Base-by-base conservation (phyloP, 1,139 yeast genomes). In the Scheffersomyces cryptocercus region DNA sequence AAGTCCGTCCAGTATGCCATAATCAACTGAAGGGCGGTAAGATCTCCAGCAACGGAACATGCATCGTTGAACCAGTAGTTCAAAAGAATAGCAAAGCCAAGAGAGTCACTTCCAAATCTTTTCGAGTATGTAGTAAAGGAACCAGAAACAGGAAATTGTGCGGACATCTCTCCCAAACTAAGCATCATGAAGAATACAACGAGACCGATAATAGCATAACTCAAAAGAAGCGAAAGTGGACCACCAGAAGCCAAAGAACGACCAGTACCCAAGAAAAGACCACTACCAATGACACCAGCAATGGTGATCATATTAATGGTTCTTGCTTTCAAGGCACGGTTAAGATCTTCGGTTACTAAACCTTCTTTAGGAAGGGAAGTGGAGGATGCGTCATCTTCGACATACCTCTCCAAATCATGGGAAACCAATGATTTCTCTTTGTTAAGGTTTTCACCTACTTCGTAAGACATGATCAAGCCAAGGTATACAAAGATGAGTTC, bases 231-330 rank as follows among this genome's bases (percentile, higher is more conserved):
- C 5, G 85, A 77, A 5, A 80, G 77, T 3, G 90, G 89, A 13
- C 90, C 90, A 46, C 87, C 88, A 14, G 59, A 62, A 24, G 78
- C 71, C 40, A 84, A 65, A 4, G 87, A 77, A 41, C 73, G 75
- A 4, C 87, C 85, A 0, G 87, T 76, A 29, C 88, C 85, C 40
- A 84, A 67, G 48, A 82, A 75, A 41, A 85, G 65, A 44, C 93
- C 93, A 3, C 89, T 81, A 12, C 89, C 88, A 41, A 82, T 81
- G 44, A 80, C 78, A 8, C 88, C 88, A 3, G 85, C 87, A 44
- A 82, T 69, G 33, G 86, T 78, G 60, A 82, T 80, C 86, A 82
- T 79, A 48, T 77, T 78, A 41, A 82, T 69, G 47, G 79, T 82
- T 38, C 85, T 65, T 1, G 79, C 72, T n/a, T 72, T 61, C 48